These are phyloP conservation scores for Mycena crocata DNA, from an alignment of 768 basidiomycete species.

Conservation along the genomic window DNA sequence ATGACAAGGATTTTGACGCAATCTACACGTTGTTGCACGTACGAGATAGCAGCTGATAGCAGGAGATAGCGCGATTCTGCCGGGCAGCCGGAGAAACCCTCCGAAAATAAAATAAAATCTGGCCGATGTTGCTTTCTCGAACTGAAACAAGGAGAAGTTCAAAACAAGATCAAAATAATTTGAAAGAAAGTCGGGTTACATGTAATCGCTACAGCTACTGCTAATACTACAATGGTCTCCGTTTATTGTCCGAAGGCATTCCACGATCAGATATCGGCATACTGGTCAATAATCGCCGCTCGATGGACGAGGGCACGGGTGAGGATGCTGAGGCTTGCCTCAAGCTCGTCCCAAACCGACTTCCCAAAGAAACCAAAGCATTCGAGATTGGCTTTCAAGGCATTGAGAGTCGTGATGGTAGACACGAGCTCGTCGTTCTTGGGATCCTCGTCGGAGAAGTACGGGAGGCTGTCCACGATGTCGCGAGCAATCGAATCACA, in stretches of 20 bases:
- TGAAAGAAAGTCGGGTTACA: too few relatives aligned
- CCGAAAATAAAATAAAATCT: too few relatives aligned
- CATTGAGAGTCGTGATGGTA: slow-evolving; percentile 40
- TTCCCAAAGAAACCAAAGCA: slow-evolving; percentile 48
- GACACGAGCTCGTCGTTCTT: slow-evolving; percentile 34
- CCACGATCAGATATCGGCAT: background rate
- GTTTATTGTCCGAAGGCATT: slow-evolving; percentile 1
- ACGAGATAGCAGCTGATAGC: too few relatives aligned
- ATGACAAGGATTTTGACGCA: too few relatives aligned
- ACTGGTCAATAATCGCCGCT: background rate
- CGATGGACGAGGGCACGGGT: slow-evolving; percentile 18
- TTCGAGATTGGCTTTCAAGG: slow-evolving; percentile 48
- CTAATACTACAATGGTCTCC: background rate
- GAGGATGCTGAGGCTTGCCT: slow-evolving; percentile 21
- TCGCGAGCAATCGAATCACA: slow-evolving; percentile 42
- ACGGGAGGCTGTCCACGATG: slow-evolving; percentile 36
- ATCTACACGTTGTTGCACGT: too few relatives aligned
- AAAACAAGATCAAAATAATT: too few relatives aligned
- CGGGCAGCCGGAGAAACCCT: too few relatives aligned
- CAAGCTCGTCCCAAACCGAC: slow-evolving; percentile 48
- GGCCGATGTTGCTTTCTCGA: too few relatives aligned
- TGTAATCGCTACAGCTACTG: background rate
- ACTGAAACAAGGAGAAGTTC: too few relatives aligned
- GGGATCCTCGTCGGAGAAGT: slow-evolving; percentile 17
- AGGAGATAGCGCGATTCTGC: too few relatives aligned